Evolutionary conservation across 1,284 basidiomycete genomes (phyloP).

Genomic region (Peniophora sp.): DNA sequence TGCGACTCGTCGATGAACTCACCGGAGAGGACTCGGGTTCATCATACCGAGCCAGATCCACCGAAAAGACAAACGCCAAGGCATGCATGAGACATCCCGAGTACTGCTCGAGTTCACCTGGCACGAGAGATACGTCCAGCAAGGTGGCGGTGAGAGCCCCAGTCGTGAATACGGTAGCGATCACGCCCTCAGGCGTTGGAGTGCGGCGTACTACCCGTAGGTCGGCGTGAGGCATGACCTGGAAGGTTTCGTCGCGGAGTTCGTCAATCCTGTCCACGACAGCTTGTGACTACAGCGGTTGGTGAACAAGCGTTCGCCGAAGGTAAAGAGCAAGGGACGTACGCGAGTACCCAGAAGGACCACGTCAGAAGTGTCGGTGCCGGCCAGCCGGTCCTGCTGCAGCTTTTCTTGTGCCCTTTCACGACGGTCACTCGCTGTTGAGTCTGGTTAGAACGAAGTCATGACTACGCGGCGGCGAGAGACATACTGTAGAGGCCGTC

Average conservation of each 20-base stretch:
- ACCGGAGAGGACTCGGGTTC: not conserved
- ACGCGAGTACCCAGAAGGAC: not conserved
- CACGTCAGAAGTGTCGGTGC: not conserved
- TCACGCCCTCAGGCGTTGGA: not conserved
- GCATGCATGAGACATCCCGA: not conserved
- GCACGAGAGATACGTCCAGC: not conserved
- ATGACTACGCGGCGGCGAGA: too few species aligned
- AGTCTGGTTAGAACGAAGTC: too few species aligned
- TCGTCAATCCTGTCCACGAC: not conserved
- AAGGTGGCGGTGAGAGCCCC: not conserved
- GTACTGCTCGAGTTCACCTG: not conserved
- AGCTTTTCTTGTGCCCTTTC: too few species aligned
- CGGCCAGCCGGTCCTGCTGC: not conserved
- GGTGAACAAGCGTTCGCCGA: not conserved
- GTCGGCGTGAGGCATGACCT: not conserved
- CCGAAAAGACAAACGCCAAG: not conserved
- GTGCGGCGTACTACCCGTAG: not conserved
- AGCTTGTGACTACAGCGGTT: not conserved
- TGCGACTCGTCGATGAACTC: not conserved
- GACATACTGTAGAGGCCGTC: too few species aligned
- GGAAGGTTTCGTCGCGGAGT: not conserved
- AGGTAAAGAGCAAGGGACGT: not conserved
- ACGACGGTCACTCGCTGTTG: too few species aligned
- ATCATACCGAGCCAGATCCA: not conserved
- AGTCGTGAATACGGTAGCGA: not conserved